Percentiles rank a stretch among this genome's conserved stretches.
Conservation (phyloP, 1,284 basidiomycete genomes). For the Trametes sp. region DNA sequence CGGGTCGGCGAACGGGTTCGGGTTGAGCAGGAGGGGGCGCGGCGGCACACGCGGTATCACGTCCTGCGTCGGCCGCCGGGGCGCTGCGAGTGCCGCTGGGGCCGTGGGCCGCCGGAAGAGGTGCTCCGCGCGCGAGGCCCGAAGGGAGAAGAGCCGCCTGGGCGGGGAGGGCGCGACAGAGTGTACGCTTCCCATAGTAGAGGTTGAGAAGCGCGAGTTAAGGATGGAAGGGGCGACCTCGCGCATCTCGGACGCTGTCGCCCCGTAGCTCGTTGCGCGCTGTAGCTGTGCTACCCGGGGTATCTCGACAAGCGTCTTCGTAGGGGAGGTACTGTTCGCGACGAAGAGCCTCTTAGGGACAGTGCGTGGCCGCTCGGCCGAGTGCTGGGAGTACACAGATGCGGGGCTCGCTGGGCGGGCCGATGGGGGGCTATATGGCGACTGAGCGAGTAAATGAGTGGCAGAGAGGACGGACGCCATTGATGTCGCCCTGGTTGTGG, state of each 20-base stretch:
- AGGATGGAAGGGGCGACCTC: slow-evolving; percentile 3
- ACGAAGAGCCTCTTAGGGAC: slow-evolving; percentile 32
- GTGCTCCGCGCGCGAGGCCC: slow-evolving; percentile 1
- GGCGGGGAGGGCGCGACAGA: slow-evolving; percentile 1
- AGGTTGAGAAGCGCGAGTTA: slow-evolving; percentile 20
- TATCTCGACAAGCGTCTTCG: neutral
- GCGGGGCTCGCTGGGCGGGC: slow-evolving; percentile 20
- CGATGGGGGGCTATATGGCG: slow-evolving; percentile 11
- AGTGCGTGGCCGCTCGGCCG: slow-evolving; percentile 7
- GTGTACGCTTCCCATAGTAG: slow-evolving; percentile 17
- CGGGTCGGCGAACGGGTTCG: slow-evolving; percentile 36
- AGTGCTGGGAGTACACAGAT: slow-evolving; percentile 21
- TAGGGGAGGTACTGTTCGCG: slow-evolving; percentile 16
- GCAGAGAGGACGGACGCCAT: slow-evolving; percentile 31
- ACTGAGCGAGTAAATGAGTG: slow-evolving; percentile 31
- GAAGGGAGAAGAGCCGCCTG: slow-evolving; percentile 4
- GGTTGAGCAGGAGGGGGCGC: slow-evolving; percentile 24
- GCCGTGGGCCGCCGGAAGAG: slow-evolving; percentile 8
- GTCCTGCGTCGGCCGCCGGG: neutral
- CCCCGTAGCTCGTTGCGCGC: slow-evolving; percentile 27
- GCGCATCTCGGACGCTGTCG: slow-evolving; percentile 20
- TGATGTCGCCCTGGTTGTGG: slow-evolving; percentile 23
- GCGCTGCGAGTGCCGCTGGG: neutral
- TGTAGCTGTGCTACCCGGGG: neutral
- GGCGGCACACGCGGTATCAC: slow-evolving; percentile 2